Conservation (phyloP, 352 stramenopile species). For the Globisporangium polare region DNA sequence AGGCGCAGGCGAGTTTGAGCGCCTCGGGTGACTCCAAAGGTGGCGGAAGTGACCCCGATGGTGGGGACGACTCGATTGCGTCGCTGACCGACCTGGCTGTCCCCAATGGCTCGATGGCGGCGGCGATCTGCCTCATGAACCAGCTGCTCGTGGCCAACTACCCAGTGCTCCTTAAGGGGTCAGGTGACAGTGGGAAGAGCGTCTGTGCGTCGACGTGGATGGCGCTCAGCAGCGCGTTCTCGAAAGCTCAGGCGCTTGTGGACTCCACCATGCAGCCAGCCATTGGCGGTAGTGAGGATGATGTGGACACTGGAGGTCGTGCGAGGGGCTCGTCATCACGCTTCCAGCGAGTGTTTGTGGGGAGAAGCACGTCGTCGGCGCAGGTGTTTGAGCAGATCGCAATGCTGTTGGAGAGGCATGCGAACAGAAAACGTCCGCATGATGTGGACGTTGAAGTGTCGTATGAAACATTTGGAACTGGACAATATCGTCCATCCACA, state of each 20-base stretch:
- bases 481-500: not conserved
- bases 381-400: slow-evolving; percentile 14
- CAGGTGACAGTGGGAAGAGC: slow-evolving; percentile 49
- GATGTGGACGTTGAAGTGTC: not conserved
- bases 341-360: slow-evolving; percentile 16
- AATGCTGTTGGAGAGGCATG: slow-evolving; percentile 6
- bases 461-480: not conserved
- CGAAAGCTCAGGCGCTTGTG: slow-evolving; percentile 21
- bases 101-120: slow-evolving; percentile 29
- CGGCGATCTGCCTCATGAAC: slow-evolving; percentile 40
- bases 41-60: not conserved
- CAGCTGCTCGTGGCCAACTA: slow-evolving; percentile 43
- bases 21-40: not conserved
- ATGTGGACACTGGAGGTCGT: not conserved
- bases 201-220: slow-evolving; percentile 29
- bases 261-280: slow-evolving; percentile 2
- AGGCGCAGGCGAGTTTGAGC: slow-evolving; percentile 19
- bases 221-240: slow-evolving; percentile 29
- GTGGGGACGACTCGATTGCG: not conserved
- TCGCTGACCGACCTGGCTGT: slow-evolving; percentile 23
- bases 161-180: slow-evolving; percentile 33
- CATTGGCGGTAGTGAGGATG: not conserved
- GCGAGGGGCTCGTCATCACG: not conserved
- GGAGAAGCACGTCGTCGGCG: slow-evolving; percentile 3
- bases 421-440: not conserved